Evolutionary conservation across 2,329 filamentous ascomycete genomes (phyloP).

Genomic region (Nothomitra cinnamomea): DNA sequence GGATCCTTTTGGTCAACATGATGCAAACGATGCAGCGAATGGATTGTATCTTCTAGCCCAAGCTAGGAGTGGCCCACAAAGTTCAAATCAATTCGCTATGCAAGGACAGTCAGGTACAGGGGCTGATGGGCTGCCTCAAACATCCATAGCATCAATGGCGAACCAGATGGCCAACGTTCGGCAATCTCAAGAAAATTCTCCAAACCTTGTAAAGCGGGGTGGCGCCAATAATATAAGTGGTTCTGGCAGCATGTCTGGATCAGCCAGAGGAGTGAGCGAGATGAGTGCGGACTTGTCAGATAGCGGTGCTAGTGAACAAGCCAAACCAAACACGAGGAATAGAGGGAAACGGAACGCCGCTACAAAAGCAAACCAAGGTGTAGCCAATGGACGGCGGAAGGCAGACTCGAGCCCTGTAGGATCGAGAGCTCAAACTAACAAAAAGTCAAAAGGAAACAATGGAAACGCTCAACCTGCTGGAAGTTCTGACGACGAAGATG

Average conservation of each 20-base stretch:
- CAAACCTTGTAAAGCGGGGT: constrained; percentile 30
- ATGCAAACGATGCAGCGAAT: constrained; percentile 85
- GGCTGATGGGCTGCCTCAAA: constrained; percentile 20
- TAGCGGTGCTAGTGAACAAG: constrained; percentile 44
- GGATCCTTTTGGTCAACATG: constrained; percentile 70
- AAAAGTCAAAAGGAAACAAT: constrained; percentile 51
- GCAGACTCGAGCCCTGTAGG: constrained; percentile 33
- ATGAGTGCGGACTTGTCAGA: constrained; percentile 55
- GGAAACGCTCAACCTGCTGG: constrained; percentile 26
- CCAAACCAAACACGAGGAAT: constrained; percentile 45
- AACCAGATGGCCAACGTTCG: constrained; percentile 6
- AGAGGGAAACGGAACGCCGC: constrained; percentile 51
- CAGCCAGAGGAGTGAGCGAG: constrained; percentile 45
- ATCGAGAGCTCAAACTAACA: constrained; percentile 21
- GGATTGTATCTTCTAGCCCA: constrained; percentile 82
- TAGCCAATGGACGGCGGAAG: constrained; percentile 58
- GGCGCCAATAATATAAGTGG: constrained; percentile 27
- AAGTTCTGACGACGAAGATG: constrained; percentile 36
- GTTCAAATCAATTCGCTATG: constrained; percentile 37
- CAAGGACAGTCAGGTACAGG: constrained; percentile 17
- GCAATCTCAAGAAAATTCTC: constrained; percentile 28
- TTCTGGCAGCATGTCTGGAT: constrained; percentile 25
- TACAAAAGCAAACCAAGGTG: constrained; percentile 23
- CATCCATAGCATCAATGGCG: constrained; percentile 29
- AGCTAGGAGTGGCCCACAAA: constrained; percentile 39